Evolutionary conservation across 2,329 filamentous ascomycete genomes (phyloP).

Genomic region (Paecilomyces variotii): DNA sequence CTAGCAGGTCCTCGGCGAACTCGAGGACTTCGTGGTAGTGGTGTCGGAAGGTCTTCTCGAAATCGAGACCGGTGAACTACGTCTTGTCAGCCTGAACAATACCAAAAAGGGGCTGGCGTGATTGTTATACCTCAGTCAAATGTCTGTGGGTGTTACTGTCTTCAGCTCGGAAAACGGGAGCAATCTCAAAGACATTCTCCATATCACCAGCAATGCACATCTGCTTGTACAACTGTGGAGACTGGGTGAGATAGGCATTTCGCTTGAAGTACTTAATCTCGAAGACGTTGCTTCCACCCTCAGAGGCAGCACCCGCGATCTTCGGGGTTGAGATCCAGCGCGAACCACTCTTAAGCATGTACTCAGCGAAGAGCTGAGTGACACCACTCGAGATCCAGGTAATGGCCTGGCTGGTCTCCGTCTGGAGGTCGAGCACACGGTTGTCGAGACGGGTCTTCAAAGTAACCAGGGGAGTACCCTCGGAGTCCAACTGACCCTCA

Average conservation of each 20-base stretch:
- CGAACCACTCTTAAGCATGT: slow-evolving; percentile 67
- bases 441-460: slow-evolving; percentile 85
- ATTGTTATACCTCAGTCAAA: slow-evolving; percentile 48
- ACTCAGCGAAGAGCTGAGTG: slow-evolving; percentile 66
- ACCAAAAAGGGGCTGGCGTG: not conserved
- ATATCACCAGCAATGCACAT: slow-evolving; percentile 59
- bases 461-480: slow-evolving; percentile 60
- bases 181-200: slow-evolving; percentile 57
- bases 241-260: slow-evolving; percentile 62
- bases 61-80: slow-evolving; percentile 45
- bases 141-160: slow-evolving; percentile 61
- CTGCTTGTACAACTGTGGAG: slow-evolving; percentile 60
- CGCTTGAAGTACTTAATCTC: slow-evolving; percentile 81
- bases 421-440: slow-evolving; percentile 83
- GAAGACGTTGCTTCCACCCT: slow-evolving; percentile 91
- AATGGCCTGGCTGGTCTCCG: slow-evolving; percentile 83
- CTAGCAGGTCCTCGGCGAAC: slow-evolving; percentile 42
- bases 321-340: slow-evolving; percentile 83
- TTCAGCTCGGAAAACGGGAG: slow-evolving; percentile 59
- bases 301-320: slow-evolving; percentile 80
- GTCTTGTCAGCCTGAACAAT: slow-evolving; percentile 10
- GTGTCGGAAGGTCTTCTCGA: slow-evolving; percentile 42
- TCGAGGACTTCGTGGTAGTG: slow-evolving; percentile 46
- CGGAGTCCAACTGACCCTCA: slow-evolving; percentile 44
- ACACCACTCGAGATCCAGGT: slow-evolving; percentile 63